Conservation (phyloP, 1,284 basidiomycete genomes). For the Trichosporon sp. region DNA sequence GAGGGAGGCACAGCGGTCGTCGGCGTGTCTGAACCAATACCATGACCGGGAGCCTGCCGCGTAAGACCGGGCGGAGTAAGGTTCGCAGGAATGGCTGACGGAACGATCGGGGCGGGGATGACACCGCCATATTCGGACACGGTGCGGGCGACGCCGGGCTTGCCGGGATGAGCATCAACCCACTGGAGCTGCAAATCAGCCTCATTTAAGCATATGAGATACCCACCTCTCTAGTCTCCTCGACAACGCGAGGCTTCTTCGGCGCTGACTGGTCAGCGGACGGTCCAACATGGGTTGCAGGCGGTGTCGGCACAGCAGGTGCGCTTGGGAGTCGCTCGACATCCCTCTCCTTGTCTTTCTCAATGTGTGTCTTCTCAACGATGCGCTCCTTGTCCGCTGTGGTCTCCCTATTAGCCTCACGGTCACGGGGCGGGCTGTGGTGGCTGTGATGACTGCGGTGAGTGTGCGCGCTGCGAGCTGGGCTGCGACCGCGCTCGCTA, state of each 20-base stretch:
- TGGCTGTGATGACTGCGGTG: slow-evolving; percentile 16
- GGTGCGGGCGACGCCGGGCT: slow-evolving; percentile 8
- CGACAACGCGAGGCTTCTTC: slow-evolving; percentile 36
- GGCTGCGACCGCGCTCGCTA: background rate
- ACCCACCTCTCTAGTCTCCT: slow-evolving; percentile 48
- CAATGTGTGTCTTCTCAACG: slow-evolving; percentile 16
- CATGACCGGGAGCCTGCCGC: background rate
- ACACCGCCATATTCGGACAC: background rate
- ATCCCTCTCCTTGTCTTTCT: slow-evolving; percentile 6
- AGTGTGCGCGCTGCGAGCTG: background rate
- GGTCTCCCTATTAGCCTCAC: background rate
- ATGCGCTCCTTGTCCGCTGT: slow-evolving; percentile 6
- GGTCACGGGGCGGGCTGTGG: background rate
- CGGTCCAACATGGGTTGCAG: slow-evolving; percentile 38
- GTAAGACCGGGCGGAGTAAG: background rate
- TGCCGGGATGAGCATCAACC: slow-evolving; percentile 21
- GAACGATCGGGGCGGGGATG: background rate
- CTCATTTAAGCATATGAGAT: background rate
- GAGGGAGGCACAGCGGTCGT: background rate
- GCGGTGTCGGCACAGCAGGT: slow-evolving; percentile 45
- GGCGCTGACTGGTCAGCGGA: slow-evolving; percentile 24
- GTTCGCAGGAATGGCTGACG: background rate
- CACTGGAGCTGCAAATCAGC: background rate
- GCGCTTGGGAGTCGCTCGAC: slow-evolving; percentile 29
- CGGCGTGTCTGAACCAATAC: background rate